Evolutionary conservation across 768 basidiomycete species (phyloP).

Genomic region (Pisolithus microcarpus): DNA sequence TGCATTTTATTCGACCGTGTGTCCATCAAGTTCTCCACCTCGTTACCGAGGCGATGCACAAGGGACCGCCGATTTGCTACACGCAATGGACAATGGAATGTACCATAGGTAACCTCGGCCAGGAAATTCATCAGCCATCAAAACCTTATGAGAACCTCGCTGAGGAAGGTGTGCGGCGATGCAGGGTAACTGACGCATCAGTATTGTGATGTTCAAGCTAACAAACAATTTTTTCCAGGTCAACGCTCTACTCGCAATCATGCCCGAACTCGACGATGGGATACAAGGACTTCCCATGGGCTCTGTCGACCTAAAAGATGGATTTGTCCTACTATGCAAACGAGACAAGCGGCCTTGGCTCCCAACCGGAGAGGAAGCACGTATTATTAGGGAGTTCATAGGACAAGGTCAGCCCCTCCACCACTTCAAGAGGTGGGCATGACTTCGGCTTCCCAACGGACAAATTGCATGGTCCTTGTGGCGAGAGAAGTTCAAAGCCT

Average conservation of each 20-base stretch:
- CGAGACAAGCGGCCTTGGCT: not conserved
- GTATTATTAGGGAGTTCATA: not conserved
- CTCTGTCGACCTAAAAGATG: too few relatives aligned
- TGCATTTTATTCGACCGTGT: constrained; percentile 25
- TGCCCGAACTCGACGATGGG: too few relatives aligned
- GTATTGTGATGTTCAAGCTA: too few relatives aligned
- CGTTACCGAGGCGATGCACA: constrained; percentile 11
- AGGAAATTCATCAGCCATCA: constrained; percentile 18
- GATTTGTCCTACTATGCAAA: not conserved
- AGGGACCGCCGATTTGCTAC: constrained; percentile 17
- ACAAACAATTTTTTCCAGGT: too few relatives aligned
- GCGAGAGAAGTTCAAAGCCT: too few relatives aligned
- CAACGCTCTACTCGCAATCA: too few relatives aligned
- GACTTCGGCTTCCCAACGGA: too few relatives aligned
- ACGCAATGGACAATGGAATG: constrained; percentile 24
- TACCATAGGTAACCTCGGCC: constrained; percentile 21
- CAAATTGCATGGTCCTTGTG: too few relatives aligned
- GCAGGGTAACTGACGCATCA: not conserved
- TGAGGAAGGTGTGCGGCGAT: constrained; percentile 13
- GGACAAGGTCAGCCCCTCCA: not conserved
- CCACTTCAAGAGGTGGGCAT: not conserved
- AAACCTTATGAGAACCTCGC: constrained; percentile 23
- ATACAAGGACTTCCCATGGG: too few relatives aligned
- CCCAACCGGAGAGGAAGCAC: not conserved
- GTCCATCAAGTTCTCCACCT: constrained; percentile 23